Base-by-base conservation (phyloP, 768 basidiomycete genomes). In the Suillus subaureus region DNA sequence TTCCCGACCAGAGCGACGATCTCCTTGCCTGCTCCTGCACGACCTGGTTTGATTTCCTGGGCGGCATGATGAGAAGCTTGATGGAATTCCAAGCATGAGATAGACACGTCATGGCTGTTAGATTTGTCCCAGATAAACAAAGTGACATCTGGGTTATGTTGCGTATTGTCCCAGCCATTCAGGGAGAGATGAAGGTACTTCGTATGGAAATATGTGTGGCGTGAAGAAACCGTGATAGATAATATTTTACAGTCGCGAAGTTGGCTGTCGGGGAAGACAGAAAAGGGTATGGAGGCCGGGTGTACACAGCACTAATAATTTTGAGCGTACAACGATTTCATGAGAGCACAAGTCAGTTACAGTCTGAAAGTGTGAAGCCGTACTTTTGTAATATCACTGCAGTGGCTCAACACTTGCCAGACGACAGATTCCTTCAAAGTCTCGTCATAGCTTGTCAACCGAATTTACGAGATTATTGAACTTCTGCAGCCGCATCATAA, bases 11-110 rank as follows among this genome's bases (percentile, higher is more conserved):
- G 68, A 0, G 77, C 80, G 6, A 83, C 65, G 4, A 82, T 72
- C 26, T 71, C 72, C 12, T 75, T 76, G n/a, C 79, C 75, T 2
- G 68, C 66, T 1, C 79, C 73, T 40, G 58, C 61, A 3, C 79
- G 74, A 21, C 68, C 66, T 0, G 81, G 82, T 18, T 79, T 74
- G 15, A 84, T 52, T 26, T 70, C 65, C 66, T 80, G 80, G 0
- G 83, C 82, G 28, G 80, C 72, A 18, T 83, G 78, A 64, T 84
- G 79, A 49, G 76, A 77, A 11, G 83, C 84, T 12, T 79, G 78
- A 21, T 75, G 78, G 67, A 84, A 85, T 61, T 85, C 82, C 9
- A 82, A 63, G 60, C 78, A 77, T 6, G 79, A 75, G 35, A 85
- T 76, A 35, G 68, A 63, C 8, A 73, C 72, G 2, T 15, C 49